Evolutionary conservation across 495 filamentous ascomycete genomes (phyloP), one percentile per base, ranked within the genome.

Genomic region (Penicillium steckii): DNA sequence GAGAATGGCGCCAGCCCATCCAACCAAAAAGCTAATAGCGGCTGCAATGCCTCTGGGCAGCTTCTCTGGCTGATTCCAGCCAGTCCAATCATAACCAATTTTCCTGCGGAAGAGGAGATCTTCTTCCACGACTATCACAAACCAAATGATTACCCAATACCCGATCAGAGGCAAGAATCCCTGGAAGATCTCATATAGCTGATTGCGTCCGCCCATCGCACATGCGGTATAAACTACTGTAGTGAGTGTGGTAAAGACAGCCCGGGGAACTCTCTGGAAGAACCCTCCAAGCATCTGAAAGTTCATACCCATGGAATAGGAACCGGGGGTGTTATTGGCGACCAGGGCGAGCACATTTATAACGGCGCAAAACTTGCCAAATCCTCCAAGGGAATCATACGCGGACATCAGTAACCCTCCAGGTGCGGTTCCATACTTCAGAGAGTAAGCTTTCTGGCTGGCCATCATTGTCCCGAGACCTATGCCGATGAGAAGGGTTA

Each of bases 281-380:
- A 72, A 71, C 10, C 76, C 71, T 1, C 81, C 83, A 6, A 94
- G 67, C 45, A 91, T 80, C 61, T 93, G 89, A 49, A 91, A 77
- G 23, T 85, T 85, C 50, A 94, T 82, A 1, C 82, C 81, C 51
- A 92, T 84, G 22, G 84, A 83, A 64, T 90, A 91, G 0, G 81
- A 80, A 0, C 85, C 83, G 0, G 86, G 80, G 8, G 90, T 79
- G 45, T 85, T 83, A 64, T 89, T 90, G 2, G 84, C 78, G 17
- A 90, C 81, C 23, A 89, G 68, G 0, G 87, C 85, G 8, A 91
- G 61, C 0, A 86, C 84, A 25, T 88, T 78, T 24, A 91, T 64
- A 12, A 88, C 81, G 3, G 80, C 78, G 58, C 85, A 87, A 68
- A 90, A 83, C 56, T 81, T 85, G 13, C 87, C 87, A 52, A 91